Conservation (phyloP, 768 basidiomycete genomes). For the Lanmaoa pseudosensibilis region DNA sequence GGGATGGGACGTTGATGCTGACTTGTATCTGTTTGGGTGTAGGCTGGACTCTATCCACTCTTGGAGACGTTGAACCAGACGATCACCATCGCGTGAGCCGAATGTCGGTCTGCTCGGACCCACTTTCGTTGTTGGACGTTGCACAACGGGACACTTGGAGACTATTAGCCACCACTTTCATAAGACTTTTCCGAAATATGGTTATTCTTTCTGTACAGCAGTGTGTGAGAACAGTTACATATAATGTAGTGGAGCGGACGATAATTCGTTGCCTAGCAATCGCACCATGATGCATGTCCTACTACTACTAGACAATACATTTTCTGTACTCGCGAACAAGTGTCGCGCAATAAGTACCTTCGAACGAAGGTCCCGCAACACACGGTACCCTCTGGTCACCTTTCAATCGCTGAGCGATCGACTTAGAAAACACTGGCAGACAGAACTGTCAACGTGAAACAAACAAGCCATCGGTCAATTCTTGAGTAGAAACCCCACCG, state of each 20-base stretch:
- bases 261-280: background rate
- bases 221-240: background rate
- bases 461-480: background rate
- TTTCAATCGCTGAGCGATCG: background rate
- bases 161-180: too few species aligned
- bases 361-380: too few species aligned
- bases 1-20: background rate
- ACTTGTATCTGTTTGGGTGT: background rate
- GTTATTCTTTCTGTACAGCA: background rate
- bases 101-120: background rate
- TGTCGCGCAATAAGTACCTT: too few species aligned
- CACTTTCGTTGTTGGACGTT: background rate
- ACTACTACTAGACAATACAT: too few species aligned
- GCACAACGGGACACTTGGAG: background rate
- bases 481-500: background rate
- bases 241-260: background rate
- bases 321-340: too few species aligned
- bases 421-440: too few species aligned
- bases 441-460: too few species aligned
- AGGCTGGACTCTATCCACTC: slow-evolving; percentile 36
- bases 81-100: slow-evolving; percentile 21
- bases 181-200: background rate
- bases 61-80: slow-evolving; percentile 37
- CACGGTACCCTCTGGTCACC: too few species aligned
- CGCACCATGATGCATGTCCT: too few species aligned